Evolutionary conservation across 768 basidiomycete species (phyloP), one percentile per base, ranked within the genome.

Genomic region (Scleroderma bovista): DNA sequence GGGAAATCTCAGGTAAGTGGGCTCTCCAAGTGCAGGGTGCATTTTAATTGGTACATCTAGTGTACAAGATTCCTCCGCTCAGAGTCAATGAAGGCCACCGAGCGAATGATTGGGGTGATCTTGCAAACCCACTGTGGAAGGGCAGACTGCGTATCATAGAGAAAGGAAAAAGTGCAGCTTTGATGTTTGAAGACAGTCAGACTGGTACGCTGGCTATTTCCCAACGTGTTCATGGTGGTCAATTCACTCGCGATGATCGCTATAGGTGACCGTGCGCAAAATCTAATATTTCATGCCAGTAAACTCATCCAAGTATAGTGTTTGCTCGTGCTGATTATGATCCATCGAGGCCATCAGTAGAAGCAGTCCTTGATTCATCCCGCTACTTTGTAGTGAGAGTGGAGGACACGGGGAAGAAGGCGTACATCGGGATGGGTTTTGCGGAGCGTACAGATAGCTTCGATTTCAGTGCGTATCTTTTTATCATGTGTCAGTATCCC

Each of bases 361-460:
- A 97, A 57, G 87, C 90, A n/a, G 93, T 94, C 15, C 75, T 96
- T 23, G 93, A 97, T 65, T 94, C 92, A 1, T 94, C 93, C 11
- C 82, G 93, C 43, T 97, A 97, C 65, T 97, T 97, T 62, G 93
- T 95, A 15, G 74, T 96, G 37, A 78, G 91, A 47, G 87, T 96
- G 2, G 93, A 96, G 65, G 93, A 94, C 58, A 75, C 73, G 15
- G 91, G 91, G 19, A 83, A 79, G 66, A 87, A 89, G 64, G 93
- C 94, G 2, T 93, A 91, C 61, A 91, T 97, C 50, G 93, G 93
- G 6, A 85, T 96, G 78, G 93, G 93, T 15, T 97, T 93, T 65
- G 78, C 79, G 19, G 93, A 94, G 63, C 78, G 92, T 20, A 77
- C 88, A 8, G 91, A 93, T 57, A 88, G 89, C 55, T 93, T 93